Conservation (phyloP, 1,284 basidiomycete genomes). For the Ustilago lituana region DNA sequence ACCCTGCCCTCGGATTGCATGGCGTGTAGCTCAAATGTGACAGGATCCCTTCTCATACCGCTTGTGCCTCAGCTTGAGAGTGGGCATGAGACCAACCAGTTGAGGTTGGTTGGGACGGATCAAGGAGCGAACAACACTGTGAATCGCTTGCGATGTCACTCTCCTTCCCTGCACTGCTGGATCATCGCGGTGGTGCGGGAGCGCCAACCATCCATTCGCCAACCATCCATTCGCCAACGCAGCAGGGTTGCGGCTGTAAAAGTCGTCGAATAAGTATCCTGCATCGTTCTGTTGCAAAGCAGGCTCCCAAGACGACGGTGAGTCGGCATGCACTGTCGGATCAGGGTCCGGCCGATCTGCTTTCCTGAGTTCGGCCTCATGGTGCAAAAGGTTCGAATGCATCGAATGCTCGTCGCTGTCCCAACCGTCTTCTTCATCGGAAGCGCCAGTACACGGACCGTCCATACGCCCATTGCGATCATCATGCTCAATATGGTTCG, state of each 20-base stretch:
- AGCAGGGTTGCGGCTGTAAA: constrained; percentile 28
- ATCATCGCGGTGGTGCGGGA: constrained; percentile 22
- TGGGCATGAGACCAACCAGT: constrained; percentile 3
- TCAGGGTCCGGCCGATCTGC: background rate
- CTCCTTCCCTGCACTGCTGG: background rate
- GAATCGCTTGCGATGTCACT: background rate
- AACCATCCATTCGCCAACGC: constrained; percentile 31
- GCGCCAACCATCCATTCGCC: constrained; percentile 38
- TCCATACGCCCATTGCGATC: too few relatives aligned
- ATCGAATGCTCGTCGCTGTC: constrained; percentile 19
- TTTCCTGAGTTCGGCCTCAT: background rate
- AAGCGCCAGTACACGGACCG: background rate
- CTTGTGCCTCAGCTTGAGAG: background rate
- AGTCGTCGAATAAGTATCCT: constrained; percentile 14
- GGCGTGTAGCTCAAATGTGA: too few relatives aligned
- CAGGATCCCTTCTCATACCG: too few relatives aligned
- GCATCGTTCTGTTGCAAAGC: background rate
- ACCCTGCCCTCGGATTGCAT: too few relatives aligned
- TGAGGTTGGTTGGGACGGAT: constrained; percentile 1
- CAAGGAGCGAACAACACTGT: constrained; percentile 1
- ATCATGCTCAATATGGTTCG: too few relatives aligned
- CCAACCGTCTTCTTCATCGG: constrained; percentile 5
- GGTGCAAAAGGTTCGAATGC: constrained; percentile 13
- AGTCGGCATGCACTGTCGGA: background rate
- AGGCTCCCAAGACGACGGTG: too few relatives aligned